Evolutionary conservation across 495 filamentous ascomycete species (phyloP).

Genomic region (Penicillium verhagenii): DNA sequence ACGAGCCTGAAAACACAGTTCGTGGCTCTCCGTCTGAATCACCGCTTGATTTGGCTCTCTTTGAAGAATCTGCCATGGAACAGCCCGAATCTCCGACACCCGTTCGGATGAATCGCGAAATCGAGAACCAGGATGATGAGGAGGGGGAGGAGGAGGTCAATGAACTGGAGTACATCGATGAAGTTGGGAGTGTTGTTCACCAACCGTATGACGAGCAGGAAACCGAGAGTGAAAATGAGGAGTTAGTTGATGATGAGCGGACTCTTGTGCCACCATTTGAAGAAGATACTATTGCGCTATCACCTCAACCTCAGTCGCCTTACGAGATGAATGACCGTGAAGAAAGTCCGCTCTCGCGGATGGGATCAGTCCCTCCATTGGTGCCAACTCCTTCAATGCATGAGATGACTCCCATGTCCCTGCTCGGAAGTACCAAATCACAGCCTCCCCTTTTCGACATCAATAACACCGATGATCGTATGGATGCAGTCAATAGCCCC

Average conservation of each 20-base stretch:
- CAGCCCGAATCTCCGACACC: not conserved
- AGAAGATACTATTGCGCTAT: slow-evolving; percentile 3
- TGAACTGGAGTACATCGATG: not conserved
- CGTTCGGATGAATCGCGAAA: not conserved
- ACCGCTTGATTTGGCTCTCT: slow-evolving; percentile 1
- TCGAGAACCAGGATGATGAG: not conserved
- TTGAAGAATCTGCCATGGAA: slow-evolving; percentile 3
- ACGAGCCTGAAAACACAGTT: not conserved
- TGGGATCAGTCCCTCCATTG: slow-evolving; percentile 13
- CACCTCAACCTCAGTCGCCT: slow-evolving; percentile 8
- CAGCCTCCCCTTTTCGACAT: slow-evolving; percentile 9
- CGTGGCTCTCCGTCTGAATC: not conserved
- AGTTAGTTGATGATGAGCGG: slow-evolving; percentile 22
- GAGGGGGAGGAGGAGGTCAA: slow-evolving; percentile 10
- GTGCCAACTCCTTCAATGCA: slow-evolving; percentile 16
- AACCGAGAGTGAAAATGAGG: slow-evolving; percentile 13
- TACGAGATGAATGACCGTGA: slow-evolving; percentile 21
- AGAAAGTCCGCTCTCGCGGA: slow-evolving; percentile 5
- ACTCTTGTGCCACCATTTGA: slow-evolving; percentile 15
- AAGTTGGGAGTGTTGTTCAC: not conserved
- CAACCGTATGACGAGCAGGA: slow-evolving; percentile 15
- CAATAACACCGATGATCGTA: slow-evolving; percentile 2
- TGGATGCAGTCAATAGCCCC: slow-evolving; percentile 12
- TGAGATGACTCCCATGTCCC: slow-evolving; percentile 10
- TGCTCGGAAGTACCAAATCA: slow-evolving; percentile 20